These are phyloP conservation scores for Smittium mucronatum DNA, from an alignment of 371 early-diverging fungal species.

Conservation along the genomic window DNA sequence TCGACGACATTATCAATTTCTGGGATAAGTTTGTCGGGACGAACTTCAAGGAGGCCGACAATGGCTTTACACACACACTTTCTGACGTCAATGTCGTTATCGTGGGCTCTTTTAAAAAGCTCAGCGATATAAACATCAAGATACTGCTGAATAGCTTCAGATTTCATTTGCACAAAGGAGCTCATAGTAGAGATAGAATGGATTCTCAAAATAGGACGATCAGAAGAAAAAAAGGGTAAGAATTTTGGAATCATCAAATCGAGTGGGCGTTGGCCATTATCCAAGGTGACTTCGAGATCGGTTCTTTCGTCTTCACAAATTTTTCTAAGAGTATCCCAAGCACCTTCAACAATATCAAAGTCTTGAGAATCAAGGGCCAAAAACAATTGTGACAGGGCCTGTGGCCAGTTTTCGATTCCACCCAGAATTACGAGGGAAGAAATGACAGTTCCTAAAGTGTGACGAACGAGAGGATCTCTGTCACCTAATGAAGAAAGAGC, in stretches of 20 bases:
- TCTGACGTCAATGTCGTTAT: constrained; percentile 63
- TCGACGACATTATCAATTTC: constrained; percentile 71
- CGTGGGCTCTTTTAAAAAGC: constrained; percentile 68
- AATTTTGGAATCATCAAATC: constrained; percentile 76
- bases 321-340: constrained; percentile 72
- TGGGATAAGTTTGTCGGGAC: constrained; percentile 65
- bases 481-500: constrained; percentile 65
- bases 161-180: constrained; percentile 61
- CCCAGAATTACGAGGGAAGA: constrained; percentile 64
- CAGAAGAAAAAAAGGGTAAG: constrained; percentile 61
- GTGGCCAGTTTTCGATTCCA: constrained; percentile 63
- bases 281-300: constrained; percentile 55
- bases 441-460: constrained; percentile 71
- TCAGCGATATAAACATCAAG: constrained; percentile 56
- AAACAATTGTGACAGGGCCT: constrained; percentile 61
- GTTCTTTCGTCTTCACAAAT: constrained; percentile 83
- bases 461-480: constrained; percentile 43
- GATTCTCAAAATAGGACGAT: constrained; percentile 54
- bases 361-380: constrained; percentile 55
- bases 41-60: constrained; percentile 69
- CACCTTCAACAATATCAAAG: constrained; percentile 60
- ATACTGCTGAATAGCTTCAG: constrained; percentile 46
- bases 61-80: constrained; percentile 86
- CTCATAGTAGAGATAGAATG: constrained; percentile 62
- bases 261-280: constrained; percentile 54